phyloP scores from a whole-genome alignment of 805 yeast species.

The Monosporozyma siamensis region DNA sequence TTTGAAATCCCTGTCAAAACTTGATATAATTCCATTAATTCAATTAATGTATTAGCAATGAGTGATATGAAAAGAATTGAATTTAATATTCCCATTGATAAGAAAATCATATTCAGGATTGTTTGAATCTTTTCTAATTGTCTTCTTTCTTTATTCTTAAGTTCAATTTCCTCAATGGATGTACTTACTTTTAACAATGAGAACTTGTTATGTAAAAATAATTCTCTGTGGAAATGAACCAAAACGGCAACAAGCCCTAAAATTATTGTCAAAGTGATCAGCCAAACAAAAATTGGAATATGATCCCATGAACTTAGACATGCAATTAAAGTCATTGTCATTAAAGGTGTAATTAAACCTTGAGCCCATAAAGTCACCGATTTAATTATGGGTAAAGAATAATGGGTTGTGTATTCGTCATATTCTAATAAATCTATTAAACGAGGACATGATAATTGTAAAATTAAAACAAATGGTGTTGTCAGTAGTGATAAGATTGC shows the following conservation, averaged over 20 bases:
- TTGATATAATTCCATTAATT: slow-evolving; percentile 29
- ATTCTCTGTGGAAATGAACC: slow-evolving; percentile 7
- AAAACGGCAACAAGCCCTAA: slow-evolving; percentile 3
- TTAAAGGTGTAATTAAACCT: slow-evolving; percentile 26
- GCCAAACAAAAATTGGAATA: slow-evolving; percentile 9
- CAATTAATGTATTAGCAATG: slow-evolving; percentile 29
- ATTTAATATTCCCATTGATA: slow-evolving; percentile 24
- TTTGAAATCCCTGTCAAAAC: slow-evolving; percentile 45
- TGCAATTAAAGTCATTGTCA: slow-evolving; percentile 15
- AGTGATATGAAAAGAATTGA: slow-evolving; percentile 28
- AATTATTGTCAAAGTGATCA: not conserved
- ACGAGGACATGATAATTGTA: slow-evolving; percentile 32
- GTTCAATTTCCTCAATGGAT: slow-evolving; percentile 5
- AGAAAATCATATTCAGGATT: slow-evolving; percentile 10
- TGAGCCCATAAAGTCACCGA: slow-evolving; percentile 25
- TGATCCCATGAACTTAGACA: slow-evolving; percentile 10
- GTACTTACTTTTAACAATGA: slow-evolving; percentile 14
- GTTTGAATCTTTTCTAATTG: slow-evolving; percentile 12
- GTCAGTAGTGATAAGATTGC: slow-evolving; percentile 26
- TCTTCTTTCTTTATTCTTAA: slow-evolving; percentile 12
- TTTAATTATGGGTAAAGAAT: slow-evolving; percentile 13
- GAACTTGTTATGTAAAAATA: slow-evolving; percentile 15
- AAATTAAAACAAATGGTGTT: slow-evolving; percentile 29
- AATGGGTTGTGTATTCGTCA: slow-evolving; percentile 18
- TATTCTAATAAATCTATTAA: slow-evolving; percentile 20